Conservation (phyloP, 129 eudicot species). For the Ambrosia trifida region DNA sequence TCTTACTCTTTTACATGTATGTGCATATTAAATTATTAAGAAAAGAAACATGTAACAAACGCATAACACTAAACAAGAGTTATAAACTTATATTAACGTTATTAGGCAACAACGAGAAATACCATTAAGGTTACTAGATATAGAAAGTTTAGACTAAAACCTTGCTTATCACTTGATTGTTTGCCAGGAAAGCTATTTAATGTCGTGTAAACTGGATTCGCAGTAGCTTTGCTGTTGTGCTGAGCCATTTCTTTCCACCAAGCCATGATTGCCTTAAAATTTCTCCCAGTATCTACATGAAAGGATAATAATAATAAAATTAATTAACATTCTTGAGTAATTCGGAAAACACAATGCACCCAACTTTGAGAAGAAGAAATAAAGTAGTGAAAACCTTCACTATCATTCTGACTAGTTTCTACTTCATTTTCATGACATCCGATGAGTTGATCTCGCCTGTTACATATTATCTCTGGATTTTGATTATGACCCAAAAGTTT, state of each 20-base stretch:
- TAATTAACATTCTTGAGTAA: not conserved
- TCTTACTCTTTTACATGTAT: too few relatives aligned
- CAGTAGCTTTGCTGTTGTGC: conserved; percentile 45
- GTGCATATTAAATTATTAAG: too few relatives aligned
- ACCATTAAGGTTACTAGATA: not conserved
- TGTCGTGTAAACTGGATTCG: conserved; percentile 29
- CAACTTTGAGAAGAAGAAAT: conserved; percentile 7
- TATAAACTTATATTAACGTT: too few relatives aligned
- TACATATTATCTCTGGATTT: conserved; percentile 49
- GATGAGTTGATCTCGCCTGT: conserved; percentile 39
- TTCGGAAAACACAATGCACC: not conserved
- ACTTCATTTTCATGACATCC: conserved; percentile 37
- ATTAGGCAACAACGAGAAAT: too few relatives aligned
- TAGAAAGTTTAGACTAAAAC: conserved; percentile 5
- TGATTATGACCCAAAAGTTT: conserved; percentile 71
- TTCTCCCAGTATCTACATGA: conserved; percentile 47
- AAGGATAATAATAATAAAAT: not conserved
- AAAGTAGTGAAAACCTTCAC: conserved; percentile 40
- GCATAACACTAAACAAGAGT: too few relatives aligned
- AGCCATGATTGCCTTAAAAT: conserved; percentile 80
- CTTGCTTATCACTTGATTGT: conserved; percentile 38
- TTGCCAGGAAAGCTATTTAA: conserved; percentile 28
- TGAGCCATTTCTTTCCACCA: conserved; percentile 99
- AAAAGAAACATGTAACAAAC: too few relatives aligned
- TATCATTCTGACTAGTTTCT: conserved; percentile 33